Evolutionary conservation across 2,329 filamentous ascomycete genomes (phyloP).

Genomic region (Phyllosticta paracitricarpa): DNA sequence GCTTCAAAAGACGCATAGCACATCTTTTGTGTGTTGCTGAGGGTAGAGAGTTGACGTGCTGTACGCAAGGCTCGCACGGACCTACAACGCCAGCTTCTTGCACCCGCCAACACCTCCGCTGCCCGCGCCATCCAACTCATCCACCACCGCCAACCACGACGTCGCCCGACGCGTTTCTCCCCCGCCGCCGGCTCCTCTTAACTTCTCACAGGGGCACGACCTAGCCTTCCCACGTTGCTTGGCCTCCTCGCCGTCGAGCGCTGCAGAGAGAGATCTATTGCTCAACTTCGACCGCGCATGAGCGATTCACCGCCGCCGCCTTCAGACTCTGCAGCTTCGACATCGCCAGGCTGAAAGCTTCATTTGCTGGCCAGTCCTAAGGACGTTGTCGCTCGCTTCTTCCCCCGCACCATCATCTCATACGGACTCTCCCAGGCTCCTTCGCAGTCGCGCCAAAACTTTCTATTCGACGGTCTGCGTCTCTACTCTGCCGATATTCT

Average conservation of each 20-base stretch:
- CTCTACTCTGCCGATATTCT: not conserved
- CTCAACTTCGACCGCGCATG: not conserved
- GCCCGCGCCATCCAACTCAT: not conserved
- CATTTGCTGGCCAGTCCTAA: not conserved
- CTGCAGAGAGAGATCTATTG: not conserved
- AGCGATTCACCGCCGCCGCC: not conserved
- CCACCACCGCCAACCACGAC: not conserved
- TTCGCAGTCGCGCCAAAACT: not conserved
- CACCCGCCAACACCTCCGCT: not conserved
- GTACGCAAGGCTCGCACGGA: not conserved
- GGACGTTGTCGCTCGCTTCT: not conserved
- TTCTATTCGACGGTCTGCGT: not conserved
- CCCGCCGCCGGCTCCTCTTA: not conserved
- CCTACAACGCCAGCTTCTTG: not conserved
- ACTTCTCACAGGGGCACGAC: not conserved
- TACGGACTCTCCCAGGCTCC: not conserved
- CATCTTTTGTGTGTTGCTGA: too few relatives aligned
- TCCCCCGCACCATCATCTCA: not conserved
- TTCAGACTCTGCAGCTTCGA: not conserved
- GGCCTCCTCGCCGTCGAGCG: not conserved
- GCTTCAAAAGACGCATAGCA: too few relatives aligned
- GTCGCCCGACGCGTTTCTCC: not conserved
- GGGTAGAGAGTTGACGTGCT: too few relatives aligned
- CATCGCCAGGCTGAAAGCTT: not conserved
- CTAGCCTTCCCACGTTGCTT: not conserved